Base-by-base conservation (phyloP, 1,139 yeast genomes). In the Kluyveromyces sp. region DNA sequence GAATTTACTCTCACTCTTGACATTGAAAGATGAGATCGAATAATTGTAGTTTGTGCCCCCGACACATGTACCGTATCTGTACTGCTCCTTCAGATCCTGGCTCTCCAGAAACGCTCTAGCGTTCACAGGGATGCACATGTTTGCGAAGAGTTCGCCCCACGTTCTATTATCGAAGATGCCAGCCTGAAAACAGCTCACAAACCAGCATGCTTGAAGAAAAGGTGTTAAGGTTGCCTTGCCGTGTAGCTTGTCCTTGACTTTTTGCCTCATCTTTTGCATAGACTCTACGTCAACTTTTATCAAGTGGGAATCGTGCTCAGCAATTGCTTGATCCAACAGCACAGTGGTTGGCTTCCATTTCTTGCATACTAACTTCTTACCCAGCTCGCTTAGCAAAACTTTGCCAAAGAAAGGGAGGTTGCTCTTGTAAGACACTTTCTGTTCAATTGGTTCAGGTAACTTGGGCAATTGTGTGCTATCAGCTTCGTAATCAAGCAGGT, bases 201-300 rank as follows among this genome's bases (percentile, higher is more conserved):
- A 49, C 41, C 54, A 47, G 30, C 52, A 49, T 1, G 61, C 49
- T 44, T 57, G 62, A 19, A 57, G 35, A 35, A 55, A 53, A 3
- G 60, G 58, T 3, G 62, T 57, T 36, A 57, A 40, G 3, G 60
- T 57, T 37, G 51, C 47, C n/a, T 43, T 38, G n/a, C 33, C 43
- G 20, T 44, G 46, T 17, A 43, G 42, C 19, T 42, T 41, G 22
- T 43, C 34, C 28, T 50, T 50, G n/a, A 55, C 45, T 13, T 30
- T 31, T 1, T 15, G 11, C 30, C 49, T 50, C 18, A 57, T 48
- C 7, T 33, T 29, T 1, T 20, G 18, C 8, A 55, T 34, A 36
- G 53, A 45, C 1, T 37, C 46, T 11, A 45, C 28, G 12, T 43
- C 39, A 26, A 51, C 43, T 9, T 47, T 46, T 13, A 53, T 15